Evolutionary conservation across 2,329 filamentous ascomycete species (phyloP), one percentile per base, ranked within the genome.

Genomic region (Akanthomyces dipterigenus): DNA sequence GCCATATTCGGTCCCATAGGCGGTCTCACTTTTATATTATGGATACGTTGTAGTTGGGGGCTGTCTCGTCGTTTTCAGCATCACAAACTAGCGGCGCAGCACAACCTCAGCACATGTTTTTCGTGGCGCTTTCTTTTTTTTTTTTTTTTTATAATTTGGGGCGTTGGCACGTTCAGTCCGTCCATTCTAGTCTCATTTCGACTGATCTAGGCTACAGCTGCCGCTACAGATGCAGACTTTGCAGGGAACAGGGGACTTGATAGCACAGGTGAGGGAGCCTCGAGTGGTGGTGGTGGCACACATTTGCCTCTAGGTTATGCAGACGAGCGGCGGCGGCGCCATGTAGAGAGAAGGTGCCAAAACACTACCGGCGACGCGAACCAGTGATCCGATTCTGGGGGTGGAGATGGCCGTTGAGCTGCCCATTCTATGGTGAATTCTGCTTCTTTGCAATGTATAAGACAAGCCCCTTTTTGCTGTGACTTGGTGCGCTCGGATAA

Each of bases 11-110:
- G 38, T 50, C 38, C 4, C 31, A 43, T n/a, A 20, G 12, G 42
- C 4, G 20, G 45, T 53, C 46, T 60, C 48, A 53, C 57, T 46
- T 53, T 53, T 60, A 60, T 60, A 43, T 53, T 53, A 45, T 60
- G 57, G 57, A 57, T 57, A 57, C 55, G 43, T 40, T 38, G 45
- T 38, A 49, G n/a, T 26, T 16, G 55, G 20, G 18, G 43, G 49
- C 26, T 31, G 38, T 43, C 24, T 42, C 40, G 24, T 45, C 38
- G 18, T 24, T 20, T 11, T n/a, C 40, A 14, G 31, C 1, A 34
- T 34, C 12, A 48, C 11, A 34, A 20, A 24, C 22, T 55, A 55
- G 53, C 53, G 38, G 31, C 40, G 5, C 26, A 28, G 43, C 43
- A 42, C 16, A 26, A 16, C 31, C 16, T 26, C 4, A 31, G 26